Conservation (phyloP, 2,329 filamentous ascomycete genomes). For the Sporothrix pallida region DNA sequence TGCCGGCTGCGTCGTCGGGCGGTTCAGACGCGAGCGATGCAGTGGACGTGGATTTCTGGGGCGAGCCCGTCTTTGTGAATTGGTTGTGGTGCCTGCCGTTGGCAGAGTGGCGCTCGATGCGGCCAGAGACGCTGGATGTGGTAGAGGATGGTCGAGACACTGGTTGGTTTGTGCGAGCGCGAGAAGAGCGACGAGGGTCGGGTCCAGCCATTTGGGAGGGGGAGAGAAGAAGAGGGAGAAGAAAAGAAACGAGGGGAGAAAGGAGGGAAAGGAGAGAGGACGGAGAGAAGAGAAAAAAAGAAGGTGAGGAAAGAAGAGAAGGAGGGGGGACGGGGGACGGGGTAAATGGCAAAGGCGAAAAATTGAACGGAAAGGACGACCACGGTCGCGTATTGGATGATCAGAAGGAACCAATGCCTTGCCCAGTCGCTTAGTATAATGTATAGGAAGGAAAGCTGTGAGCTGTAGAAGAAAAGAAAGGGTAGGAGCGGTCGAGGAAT, state of each 20-base stretch:
- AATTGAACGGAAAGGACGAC: neutral
- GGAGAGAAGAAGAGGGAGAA: neutral
- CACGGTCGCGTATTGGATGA: neutral
- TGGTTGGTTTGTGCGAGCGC: slow-evolving; percentile 80
- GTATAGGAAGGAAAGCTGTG: neutral
- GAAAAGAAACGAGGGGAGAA: neutral
- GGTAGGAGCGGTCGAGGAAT: neutral
- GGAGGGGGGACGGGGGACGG: neutral
- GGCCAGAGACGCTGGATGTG: slow-evolving; percentile 74
- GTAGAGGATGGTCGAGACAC: slow-evolving; percentile 78
- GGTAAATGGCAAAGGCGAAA: neutral
- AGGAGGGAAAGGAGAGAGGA: slow-evolving; percentile 36
- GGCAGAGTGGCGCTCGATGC: slow-evolving; percentile 71
- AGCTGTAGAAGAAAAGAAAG: neutral
- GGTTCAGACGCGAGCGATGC: slow-evolving; percentile 74
- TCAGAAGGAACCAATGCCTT: neutral
- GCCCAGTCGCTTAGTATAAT: neutral
- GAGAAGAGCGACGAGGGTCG: slow-evolving; percentile 85
- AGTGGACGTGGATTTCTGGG: slow-evolving; percentile 75
- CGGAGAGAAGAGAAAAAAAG: neutral
- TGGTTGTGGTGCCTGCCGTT: slow-evolving; percentile 52
- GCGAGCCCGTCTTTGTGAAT: slow-evolving; percentile 74
- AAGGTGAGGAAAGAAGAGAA: neutral
- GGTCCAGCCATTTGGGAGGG: slow-evolving; percentile 60
- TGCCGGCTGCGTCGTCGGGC: slow-evolving; percentile 63